A percentile compares a stretch with the other conserved stretches of the same genome.
phyloP scores from a whole-genome alignment of 148 eudicot species.

The Cornus kousa region DNA sequence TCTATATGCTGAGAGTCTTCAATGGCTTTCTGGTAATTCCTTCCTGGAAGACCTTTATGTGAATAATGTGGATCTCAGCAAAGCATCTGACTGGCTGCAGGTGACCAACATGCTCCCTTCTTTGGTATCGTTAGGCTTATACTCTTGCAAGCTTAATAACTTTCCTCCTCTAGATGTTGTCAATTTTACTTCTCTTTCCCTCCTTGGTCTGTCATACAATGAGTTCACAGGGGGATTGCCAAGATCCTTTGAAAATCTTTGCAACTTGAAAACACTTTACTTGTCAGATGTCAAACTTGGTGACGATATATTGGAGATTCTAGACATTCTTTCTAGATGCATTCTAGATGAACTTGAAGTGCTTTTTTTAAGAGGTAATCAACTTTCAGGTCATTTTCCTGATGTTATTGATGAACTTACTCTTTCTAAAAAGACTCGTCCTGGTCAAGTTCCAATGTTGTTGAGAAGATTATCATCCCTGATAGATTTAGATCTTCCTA shows the following conservation, averaged over 20 bases:
- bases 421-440: neutral
- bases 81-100: neutral
- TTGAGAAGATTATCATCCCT: too few species aligned
- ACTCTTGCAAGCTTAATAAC: neutral
- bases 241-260: conserved; percentile 1
- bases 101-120: conserved; percentile 1
- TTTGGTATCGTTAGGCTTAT: neutral
- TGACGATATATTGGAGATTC: conserved; percentile 4
- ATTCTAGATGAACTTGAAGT: neutral
- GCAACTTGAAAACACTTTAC: neutral
- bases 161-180: neutral
- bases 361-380: too few species aligned
- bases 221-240: conserved; percentile 9
- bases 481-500: too few species aligned
- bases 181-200: neutral
- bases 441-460: neutral
- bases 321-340: neutral
- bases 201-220: neutral
- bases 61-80: neutral
- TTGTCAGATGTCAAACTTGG: neutral
- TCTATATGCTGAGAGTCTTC: neutral
- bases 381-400: conserved; percentile 4
- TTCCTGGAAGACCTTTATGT: neutral
- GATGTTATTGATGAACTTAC: neutral
- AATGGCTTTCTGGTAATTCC: conserved; percentile 1